Conservation (phyloP, 106 monocot species). For the Narthecium ossifragum region DNA sequence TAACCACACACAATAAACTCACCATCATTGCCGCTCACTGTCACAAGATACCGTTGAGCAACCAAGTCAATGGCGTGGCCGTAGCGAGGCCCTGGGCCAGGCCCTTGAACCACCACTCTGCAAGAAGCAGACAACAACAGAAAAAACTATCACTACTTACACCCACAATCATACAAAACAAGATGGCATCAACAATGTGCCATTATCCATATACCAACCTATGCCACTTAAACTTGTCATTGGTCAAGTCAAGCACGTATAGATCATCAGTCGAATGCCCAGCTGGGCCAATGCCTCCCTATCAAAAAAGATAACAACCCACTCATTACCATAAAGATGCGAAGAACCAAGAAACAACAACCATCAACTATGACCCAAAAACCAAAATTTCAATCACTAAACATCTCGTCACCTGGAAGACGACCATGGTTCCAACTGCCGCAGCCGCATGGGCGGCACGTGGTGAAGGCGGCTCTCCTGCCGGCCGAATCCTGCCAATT, state of each 20-base stretch:
- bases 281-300: conserved; percentile 99
- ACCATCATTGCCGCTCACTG: conserved; percentile 97
- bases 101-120: conserved; percentile 88
- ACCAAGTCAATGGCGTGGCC: conserved; percentile 98
- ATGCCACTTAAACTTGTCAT: conserved; percentile 95
- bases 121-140: conserved; percentile 4
- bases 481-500: conserved; percentile 61
- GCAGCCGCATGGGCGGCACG: conserved; percentile 97
- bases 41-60: conserved; percentile 87
- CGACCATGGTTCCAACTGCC: conserved; percentile 92
- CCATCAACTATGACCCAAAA: too few relatives aligned
- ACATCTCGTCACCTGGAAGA: conserved; percentile 78
- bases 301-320: too few relatives aligned
- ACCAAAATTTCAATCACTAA: too few relatives aligned
- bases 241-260: conserved; percentile 90
- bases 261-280: conserved; percentile 99
- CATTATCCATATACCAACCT: conserved; percentile 29
- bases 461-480: conserved; percentile 86
- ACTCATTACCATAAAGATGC: too few relatives aligned
- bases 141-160: neutral
- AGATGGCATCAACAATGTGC: neutral
- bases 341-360: too few relatives aligned
- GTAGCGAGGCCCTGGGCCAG: conserved; percentile 96
- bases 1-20: conserved; percentile 16
- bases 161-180: too few relatives aligned